A percentile compares a stretch with the other conserved stretches of the same genome.
phyloP scores from a whole-genome alignment of 2,329 filamentous ascomycete species.

The Trichophyton verrucosum region DNA sequence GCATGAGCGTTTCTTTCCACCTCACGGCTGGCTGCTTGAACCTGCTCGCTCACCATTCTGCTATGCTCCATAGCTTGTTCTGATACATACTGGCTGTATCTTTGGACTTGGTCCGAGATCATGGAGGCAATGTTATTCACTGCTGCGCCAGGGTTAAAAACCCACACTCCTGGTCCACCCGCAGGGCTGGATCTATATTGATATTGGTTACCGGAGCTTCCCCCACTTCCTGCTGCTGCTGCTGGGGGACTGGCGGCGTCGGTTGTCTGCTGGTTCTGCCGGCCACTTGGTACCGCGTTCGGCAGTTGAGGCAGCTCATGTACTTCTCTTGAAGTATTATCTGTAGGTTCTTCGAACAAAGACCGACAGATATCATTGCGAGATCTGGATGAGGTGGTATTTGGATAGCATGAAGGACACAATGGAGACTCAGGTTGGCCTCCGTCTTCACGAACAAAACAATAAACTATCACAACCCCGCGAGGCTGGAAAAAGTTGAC shows the following conservation, averaged over 20 bases:
- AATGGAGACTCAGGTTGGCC: constrained; percentile 25
- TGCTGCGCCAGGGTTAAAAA: neutral
- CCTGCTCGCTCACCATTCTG: constrained; percentile 23
- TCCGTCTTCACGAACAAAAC: constrained; percentile 25
- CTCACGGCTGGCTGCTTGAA: constrained; percentile 26
- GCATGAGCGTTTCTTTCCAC: constrained; percentile 29
- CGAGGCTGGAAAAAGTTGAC: constrained; percentile 30
- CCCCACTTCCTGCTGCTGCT: neutral
- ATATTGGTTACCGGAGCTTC: neutral
- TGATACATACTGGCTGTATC: constrained; percentile 28
- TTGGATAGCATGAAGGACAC: constrained; percentile 30
- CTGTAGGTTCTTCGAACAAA: neutral
- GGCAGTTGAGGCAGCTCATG: neutral
- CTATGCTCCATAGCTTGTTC: constrained; percentile 26
- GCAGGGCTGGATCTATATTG: neutral
- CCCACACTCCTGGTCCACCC: neutral
- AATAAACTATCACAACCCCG: constrained; percentile 23
- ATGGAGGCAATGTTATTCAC: constrained; percentile 22
- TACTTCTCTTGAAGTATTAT: neutral
- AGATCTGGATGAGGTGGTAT: constrained; percentile 20
- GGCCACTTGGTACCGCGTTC: too few relatives aligned
- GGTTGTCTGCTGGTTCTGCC: neutral
- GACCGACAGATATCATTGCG: neutral
- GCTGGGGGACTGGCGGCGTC: neutral
- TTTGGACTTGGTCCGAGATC: constrained; percentile 27